These are phyloP conservation scores for Colletotrichum cereale DNA, from an alignment of 2,329 filamentous ascomycete genomes.

Conservation along the genomic window DNA sequence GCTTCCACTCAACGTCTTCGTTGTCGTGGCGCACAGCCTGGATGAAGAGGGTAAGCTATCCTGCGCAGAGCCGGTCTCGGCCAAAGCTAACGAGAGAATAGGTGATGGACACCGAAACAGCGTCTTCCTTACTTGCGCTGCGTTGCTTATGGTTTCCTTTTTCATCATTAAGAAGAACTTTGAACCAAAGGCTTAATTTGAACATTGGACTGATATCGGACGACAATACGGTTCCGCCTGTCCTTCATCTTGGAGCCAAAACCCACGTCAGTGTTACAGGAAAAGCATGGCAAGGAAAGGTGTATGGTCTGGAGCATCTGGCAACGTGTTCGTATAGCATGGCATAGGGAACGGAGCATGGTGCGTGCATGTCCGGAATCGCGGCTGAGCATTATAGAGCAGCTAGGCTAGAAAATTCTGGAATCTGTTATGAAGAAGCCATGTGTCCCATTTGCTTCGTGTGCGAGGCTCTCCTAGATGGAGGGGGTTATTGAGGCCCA, in stretches of 20 bases:
- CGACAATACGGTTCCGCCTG: too few species aligned
- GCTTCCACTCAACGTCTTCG: conserved; percentile 68
- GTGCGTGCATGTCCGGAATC: background rate
- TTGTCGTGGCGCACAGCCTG: conserved; percentile 60
- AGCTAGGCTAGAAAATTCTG: conserved; percentile 27
- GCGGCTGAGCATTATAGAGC: background rate
- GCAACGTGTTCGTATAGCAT: background rate
- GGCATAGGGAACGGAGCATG: background rate
- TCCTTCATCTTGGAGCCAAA: background rate
- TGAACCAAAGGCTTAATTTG: background rate
- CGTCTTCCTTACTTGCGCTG: conserved; percentile 45
- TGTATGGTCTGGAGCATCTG: background rate
- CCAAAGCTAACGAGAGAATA: conserved; percentile 26
- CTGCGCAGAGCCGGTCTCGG: background rate
- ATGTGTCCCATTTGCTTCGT: conserved; percentile 26
- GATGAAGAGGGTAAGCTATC: conserved; percentile 55
- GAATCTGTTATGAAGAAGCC: conserved; percentile 2
- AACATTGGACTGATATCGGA: background rate
- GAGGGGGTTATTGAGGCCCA: conserved; percentile 14
- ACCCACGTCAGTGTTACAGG: background rate
- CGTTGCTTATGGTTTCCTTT: conserved; percentile 39
- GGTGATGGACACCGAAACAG: conserved; percentile 47
- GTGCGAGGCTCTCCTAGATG: conserved; percentile 20
- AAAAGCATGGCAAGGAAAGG: too few species aligned
- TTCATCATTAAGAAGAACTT: conserved; percentile 42